Conservation (phyloP, 805 yeast species). For the Candida ulmi region DNA sequence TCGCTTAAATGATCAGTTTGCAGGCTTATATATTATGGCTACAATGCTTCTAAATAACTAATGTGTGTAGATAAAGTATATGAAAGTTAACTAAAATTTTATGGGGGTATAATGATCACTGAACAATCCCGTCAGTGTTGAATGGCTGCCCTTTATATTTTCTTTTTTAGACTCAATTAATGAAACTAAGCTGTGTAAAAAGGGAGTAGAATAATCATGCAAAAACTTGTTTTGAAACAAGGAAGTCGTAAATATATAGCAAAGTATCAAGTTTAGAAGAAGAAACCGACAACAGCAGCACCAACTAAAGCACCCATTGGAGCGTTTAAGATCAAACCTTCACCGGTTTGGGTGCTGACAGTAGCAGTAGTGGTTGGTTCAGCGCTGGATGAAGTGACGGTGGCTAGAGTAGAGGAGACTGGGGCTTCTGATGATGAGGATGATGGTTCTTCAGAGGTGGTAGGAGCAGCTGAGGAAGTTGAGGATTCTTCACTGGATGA, state of each 20-base stretch:
- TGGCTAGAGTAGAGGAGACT: slow-evolving; percentile 9
- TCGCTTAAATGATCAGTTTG: no score
- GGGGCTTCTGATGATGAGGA: slow-evolving; percentile 15
- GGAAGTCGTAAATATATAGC: no score
- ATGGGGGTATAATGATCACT: no score
- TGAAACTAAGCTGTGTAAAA: background rate
- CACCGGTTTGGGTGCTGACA: slow-evolving; percentile 17
- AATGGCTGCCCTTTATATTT: no score
- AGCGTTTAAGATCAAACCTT: slow-evolving; percentile 30
- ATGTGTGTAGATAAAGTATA: no score
- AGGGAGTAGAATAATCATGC: background rate
- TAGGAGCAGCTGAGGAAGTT: slow-evolving; percentile 1
- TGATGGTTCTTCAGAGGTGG: slow-evolving; percentile 17
- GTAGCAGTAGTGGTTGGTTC: slow-evolving; percentile 9
- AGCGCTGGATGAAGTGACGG: slow-evolving; percentile 18
- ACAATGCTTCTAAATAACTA: no score
- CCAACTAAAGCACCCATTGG: slow-evolving; percentile 36
- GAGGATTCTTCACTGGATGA: no score
- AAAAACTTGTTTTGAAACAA: background rate
- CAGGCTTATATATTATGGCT: no score
- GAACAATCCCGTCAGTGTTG: no score
- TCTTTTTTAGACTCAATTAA: no score
- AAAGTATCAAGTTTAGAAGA: slow-evolving; percentile 8
- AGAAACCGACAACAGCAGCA: slow-evolving; percentile 25
- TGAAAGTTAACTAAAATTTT: no score